Evolutionary conservation across 805 yeast genomes (phyloP), one percentile per base, ranked within the genome.

Genomic region (Wickerhamiella azymoides): DNA sequence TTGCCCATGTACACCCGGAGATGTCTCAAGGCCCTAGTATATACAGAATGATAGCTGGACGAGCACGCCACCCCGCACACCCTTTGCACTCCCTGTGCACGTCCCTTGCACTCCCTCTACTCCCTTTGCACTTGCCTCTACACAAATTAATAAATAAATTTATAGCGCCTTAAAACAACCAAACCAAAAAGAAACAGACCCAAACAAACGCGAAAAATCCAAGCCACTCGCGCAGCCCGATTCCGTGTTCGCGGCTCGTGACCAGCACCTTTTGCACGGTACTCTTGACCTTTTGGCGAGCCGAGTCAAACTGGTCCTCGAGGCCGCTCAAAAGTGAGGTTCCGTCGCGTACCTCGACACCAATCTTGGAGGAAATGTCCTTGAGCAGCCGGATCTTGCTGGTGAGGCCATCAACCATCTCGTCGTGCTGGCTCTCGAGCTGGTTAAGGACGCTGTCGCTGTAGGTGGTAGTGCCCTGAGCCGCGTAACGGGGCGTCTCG

Each of bases 381-480:
- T 79, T 80, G 46, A 80, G 62, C 25, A 74, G 66, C 41, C 66
- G 62, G 17, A 80, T 69, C 51, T 74, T 76, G 35, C 71, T 68
- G 28, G 72, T 66, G 71, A 80, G 72, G 2, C 69, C 62, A 18
- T 69, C 67, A 52, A 76, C 58, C 44, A 77, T 75, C 47, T 76
- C 80, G 30, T 76, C 82, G 49, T 72, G 72, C 56, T 80, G 88
- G 2, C 80, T 68, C 57, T 80, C 88, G 41, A 80, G 57, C 49
- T 74, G 76, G 17, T 80, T 71, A 53, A 78, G 55, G 47, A 71
- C 67, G 24, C 75, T 62, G 38, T 77, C 80, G 11, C 72, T 65
- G 56, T 67, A 72, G 55, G 69, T 41, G 47, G 58, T 53, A 2
- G 45, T 38, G 52, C 52, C 17, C 51, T 39, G 35, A 47, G 46